Conservation (phyloP, 2,329 filamentous ascomycete genomes). For the Zarea fungicola region DNA sequence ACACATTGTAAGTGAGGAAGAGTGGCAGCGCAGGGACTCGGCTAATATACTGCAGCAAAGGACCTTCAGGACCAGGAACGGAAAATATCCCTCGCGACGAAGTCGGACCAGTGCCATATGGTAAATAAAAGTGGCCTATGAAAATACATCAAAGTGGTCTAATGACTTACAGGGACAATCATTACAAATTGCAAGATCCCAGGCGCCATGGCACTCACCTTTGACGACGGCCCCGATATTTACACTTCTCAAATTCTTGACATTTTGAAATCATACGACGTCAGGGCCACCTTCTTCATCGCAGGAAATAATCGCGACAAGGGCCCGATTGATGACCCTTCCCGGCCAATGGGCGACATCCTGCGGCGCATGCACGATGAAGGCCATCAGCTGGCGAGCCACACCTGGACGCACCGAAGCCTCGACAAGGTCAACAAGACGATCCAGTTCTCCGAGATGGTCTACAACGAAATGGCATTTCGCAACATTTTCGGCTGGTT, state of each 20-base stretch:
- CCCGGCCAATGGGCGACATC: constrained; percentile 29
- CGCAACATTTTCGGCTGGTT: constrained; percentile 36
- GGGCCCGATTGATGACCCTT: constrained; percentile 34
- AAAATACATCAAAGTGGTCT: not conserved
- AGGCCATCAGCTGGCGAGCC: constrained; percentile 43
- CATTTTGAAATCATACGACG: constrained; percentile 24
- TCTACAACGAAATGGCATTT: constrained; percentile 40
- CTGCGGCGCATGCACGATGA: constrained; percentile 35
- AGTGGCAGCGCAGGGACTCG: too few species aligned
- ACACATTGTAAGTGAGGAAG: constrained; percentile 31
- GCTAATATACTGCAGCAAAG: constrained; percentile 1
- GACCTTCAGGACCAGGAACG: constrained; percentile 28
- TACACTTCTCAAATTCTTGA: constrained; percentile 40
- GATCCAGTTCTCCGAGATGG: constrained; percentile 34
- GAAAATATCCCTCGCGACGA: constrained; percentile 25
- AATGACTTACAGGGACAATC: constrained; percentile 22
- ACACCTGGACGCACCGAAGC: constrained; percentile 43
- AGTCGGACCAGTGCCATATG: constrained; percentile 33
- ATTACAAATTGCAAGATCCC: constrained; percentile 32
- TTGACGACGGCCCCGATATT: constrained; percentile 41
- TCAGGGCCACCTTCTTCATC: constrained; percentile 39
- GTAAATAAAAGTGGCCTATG: constrained; percentile 20
- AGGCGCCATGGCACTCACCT: constrained; percentile 39
- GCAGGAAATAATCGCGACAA: constrained; percentile 37
- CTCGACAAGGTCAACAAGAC: constrained; percentile 31